Base-by-base conservation (phyloP, 2,329 filamentous ascomycete species). In the Colletotrichum filicis region DNA sequence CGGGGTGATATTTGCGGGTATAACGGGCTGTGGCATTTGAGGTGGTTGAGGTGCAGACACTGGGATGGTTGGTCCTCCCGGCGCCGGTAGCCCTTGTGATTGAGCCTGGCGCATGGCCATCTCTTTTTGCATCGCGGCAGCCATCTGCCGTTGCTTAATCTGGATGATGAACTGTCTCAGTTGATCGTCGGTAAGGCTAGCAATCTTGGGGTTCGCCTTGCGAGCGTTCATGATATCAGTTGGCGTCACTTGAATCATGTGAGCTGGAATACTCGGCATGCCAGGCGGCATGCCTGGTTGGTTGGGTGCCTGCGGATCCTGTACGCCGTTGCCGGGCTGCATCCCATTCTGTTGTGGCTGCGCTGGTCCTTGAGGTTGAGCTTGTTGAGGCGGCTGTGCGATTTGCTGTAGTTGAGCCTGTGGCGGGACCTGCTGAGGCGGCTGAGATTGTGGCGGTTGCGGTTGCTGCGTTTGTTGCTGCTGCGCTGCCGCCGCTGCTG, bases 221-320 rank as follows among this genome's bases (percentile, higher is more conserved):
- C 79, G 78, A 6, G 78, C 71, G 12, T 53, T 53, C 28, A 79
- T 75, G 9, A 82, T 71, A 3, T 82, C 80, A 2, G 76, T 72
- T 5, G 74, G 76, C 2, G 78, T 75, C 5, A 81, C 75, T 19
- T 78, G 74, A 9, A 71, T 52, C 14, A 78, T n/a, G 14, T 74
- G 65, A 5, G 74, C 67, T 11, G 79, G 78, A 9, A 77, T 68
- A 30, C 61, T 49, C 35, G 67, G 68, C 28, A 75, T 42, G 14
- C 76, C 76, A 5, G 76, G 74, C n/a, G 77, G 78, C 52, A 79
- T 61, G 59, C 58, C 59, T 35, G 49, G 53, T 66, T 74, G 71
- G 35, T 57, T 60, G 37, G 67, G 68, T 28, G 30, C 73, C 30
- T 58, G 61, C 32, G 74, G 62, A n/a, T 66, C 59, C 26, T 53